Evolutionary conservation across 169 alveolate species (phyloP).

Genomic region (Eimeria nieschulzi): DNA sequence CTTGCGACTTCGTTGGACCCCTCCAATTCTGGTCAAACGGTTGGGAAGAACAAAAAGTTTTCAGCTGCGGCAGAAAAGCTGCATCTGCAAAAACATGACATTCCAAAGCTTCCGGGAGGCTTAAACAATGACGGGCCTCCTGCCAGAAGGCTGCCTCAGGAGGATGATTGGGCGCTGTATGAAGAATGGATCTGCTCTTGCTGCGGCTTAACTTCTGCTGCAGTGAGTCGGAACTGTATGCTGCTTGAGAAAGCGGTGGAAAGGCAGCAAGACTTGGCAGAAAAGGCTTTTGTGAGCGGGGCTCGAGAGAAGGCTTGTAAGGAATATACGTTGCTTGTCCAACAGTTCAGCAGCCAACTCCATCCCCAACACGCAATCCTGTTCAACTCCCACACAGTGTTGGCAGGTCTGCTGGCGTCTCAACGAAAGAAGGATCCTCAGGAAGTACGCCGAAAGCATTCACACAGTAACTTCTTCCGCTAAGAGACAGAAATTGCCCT

Average conservation of each 20-base stretch:
- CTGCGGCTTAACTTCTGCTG: conserved; percentile 81
- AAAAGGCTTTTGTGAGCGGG: conserved; percentile 80
- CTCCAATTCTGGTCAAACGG: too few relatives aligned
- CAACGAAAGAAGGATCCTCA: conserved; percentile 80
- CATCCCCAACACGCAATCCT: conserved; percentile 88
- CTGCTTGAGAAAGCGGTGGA: conserved; percentile 80
- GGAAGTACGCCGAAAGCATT: too few relatives aligned
- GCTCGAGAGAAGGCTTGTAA: conserved; percentile 81
- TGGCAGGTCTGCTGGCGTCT: conserved; percentile 86
- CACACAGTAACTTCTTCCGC: too few relatives aligned
- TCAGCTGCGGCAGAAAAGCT: too few relatives aligned
- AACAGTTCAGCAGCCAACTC: conserved; percentile 82
- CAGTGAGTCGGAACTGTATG: conserved; percentile 73
- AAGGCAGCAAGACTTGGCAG: conserved; percentile 78
- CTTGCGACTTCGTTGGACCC: too few relatives aligned
- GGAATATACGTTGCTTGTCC: conserved; percentile 79
- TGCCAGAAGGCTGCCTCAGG: background rate
- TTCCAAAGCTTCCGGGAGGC: too few relatives aligned
- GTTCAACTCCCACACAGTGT: conserved; percentile 85
- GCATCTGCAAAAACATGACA: too few relatives aligned
- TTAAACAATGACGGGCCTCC: too few relatives aligned
- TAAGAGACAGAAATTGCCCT: too few relatives aligned
- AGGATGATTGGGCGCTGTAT: background rate
- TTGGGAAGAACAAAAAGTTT: too few relatives aligned
- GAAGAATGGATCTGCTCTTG: conserved; percentile 83